Conservation (phyloP, 768 basidiomycete genomes). For the Calocera viscosa region DNA sequence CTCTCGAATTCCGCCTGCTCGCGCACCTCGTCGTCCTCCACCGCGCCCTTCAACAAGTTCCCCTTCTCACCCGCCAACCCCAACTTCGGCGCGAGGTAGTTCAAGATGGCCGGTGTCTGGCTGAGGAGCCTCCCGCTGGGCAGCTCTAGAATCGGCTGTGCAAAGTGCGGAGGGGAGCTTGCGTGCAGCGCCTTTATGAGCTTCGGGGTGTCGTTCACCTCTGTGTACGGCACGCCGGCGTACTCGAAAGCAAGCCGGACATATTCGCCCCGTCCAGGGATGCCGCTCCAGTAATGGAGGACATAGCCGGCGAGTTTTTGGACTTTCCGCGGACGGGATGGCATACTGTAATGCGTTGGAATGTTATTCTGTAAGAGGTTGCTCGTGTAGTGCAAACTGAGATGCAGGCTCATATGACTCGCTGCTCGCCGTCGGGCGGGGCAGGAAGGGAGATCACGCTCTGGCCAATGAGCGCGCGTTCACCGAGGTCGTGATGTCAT, state of each 20-base stretch:
- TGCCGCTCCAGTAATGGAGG: conserved; percentile 23
- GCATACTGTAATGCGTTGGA: background rate
- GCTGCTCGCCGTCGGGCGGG: no score
- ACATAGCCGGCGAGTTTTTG: conserved; percentile 8
- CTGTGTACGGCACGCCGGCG: conserved; percentile 27
- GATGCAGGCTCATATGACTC: no score
- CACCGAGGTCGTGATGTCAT: no score
- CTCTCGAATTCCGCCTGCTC: conserved; percentile 24
- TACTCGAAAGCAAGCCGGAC: conserved; percentile 32
- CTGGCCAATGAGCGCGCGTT: no score
- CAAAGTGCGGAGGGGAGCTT: conserved; percentile 27
- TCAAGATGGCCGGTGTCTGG: conserved; percentile 31
- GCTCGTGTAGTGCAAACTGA: no score
- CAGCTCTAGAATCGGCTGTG: conserved; percentile 32
- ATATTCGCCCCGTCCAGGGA: conserved; percentile 32
- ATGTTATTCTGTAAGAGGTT: no score
- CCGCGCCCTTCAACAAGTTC: conserved; percentile 17
- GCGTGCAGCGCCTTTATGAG: conserved; percentile 10
- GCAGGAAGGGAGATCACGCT: no score
- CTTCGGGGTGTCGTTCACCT: conserved; percentile 18
- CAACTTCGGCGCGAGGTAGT: conserved; percentile 28
- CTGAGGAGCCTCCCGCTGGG: conserved; percentile 25
- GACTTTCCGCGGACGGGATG: background rate
- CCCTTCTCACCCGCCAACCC: conserved; percentile 22
- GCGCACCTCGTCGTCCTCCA: conserved; percentile 24